These are phyloP conservation scores for Acanthamoeba triangularis DNA, from an alignment of 208 protist species.

Conservation along the genomic window DNA sequence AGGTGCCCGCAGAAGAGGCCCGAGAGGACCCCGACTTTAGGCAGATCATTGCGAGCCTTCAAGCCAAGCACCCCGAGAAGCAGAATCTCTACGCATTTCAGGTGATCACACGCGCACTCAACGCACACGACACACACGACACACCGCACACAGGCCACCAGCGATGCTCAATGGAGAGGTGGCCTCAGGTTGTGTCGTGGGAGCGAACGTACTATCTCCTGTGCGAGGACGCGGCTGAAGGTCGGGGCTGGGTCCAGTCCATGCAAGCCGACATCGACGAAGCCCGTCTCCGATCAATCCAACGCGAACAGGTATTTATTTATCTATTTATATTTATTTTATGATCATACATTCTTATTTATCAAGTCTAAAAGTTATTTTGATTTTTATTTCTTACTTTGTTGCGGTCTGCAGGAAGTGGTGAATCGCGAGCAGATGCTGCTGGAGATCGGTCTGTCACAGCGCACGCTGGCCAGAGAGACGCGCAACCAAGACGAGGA, in stretches of 20 bases:
- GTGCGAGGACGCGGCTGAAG: background rate
- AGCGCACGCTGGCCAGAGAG: constrained; percentile 4
- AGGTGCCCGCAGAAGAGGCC: background rate
- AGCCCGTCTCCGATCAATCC: background rate
- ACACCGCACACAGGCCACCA: background rate
- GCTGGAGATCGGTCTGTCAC: background rate
- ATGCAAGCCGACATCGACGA: constrained; percentile 44
- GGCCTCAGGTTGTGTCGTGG: background rate
- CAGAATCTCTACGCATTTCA: background rate
- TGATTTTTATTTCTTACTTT: background rate
- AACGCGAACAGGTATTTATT: background rate
- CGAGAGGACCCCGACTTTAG: background rate
- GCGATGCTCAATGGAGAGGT: background rate
- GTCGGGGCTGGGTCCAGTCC: background rate
- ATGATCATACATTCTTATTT: too few relatives aligned
- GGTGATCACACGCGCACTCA: background rate
- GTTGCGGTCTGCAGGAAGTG: background rate
- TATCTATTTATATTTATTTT: background rate
- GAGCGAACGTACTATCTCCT: constrained; percentile 9
- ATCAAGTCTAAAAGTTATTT: background rate
- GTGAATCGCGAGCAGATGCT: constrained; percentile 39
- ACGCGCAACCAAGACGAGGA: background rate
- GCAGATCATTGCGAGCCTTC: background rate
- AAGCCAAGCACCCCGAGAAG: background rate
- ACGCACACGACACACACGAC: background rate